Evolutionary conservation across 148 eudicot genomes (phyloP), one percentile per base, ranked within the genome.

Genomic region (Rhododendron molle): DNA sequence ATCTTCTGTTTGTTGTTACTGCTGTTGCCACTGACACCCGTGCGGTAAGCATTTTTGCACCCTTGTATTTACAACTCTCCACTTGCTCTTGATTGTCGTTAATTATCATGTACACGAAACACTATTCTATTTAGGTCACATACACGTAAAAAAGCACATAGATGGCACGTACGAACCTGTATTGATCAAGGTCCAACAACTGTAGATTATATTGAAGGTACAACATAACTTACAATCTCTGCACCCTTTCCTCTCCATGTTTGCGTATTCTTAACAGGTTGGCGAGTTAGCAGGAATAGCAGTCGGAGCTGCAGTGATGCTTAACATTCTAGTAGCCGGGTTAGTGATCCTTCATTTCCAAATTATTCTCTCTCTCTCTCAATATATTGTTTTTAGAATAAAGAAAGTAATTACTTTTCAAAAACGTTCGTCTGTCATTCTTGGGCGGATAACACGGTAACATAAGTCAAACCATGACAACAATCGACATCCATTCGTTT

Each of bases 241-340:
- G 9, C 15, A 21, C 49, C 11, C 80, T 50, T 28, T 43, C 23
- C 52, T 49, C n/a, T 20, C 11, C 14, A 16, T 40, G 12, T 18
- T 4, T 11, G 76, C 46, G 28, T 18, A 10, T 40, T 87, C 85
- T 82, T 32, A 15, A 89, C 90, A 96, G 98, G 98, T 97, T 18
- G 99, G 99, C 54, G 99, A 97, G 86, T 88, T 97, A 77, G 99
- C 99, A 3, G 99, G 99, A 78, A 94, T 97, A 82, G 98, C 99
- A 76, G 98, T 97, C 78, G 99, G 99, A 86, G 99, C 99, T 80
- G 93, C 98, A 10, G 99, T 97, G 65, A 93, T 97, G 96, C 65
- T 78, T 21, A 36, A 78, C 32, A 78, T 78, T 78, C 58, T 78
- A 26, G 58, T 78, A 13, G 58, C 54, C 34, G 80, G 80, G 80